phyloP scores from a whole-genome alignment of 1,284 basidiomycete genomes.

The Coniferiporia weirii region DNA sequence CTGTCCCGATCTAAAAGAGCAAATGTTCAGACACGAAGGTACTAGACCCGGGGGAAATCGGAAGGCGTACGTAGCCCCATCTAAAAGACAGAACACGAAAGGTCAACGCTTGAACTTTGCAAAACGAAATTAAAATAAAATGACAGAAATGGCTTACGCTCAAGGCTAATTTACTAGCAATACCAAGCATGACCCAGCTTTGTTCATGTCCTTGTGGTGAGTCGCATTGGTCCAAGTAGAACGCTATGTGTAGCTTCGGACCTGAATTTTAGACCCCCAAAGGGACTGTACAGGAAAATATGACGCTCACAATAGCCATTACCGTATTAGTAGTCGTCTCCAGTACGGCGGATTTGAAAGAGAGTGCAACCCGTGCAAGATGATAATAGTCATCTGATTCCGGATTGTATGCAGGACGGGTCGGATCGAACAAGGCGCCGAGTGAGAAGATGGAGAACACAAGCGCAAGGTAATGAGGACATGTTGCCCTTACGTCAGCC shows the following conservation, averaged over 20 bases:
- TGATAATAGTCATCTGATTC: constrained; percentile 57
- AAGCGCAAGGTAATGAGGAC: constrained; percentile 44
- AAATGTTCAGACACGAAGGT: constrained; percentile 3
- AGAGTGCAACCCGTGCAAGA: constrained; percentile 46
- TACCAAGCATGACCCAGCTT: constrained; percentile 52
- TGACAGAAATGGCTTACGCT: constrained; percentile 37
- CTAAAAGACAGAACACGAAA: constrained; percentile 31
- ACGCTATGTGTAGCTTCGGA: constrained; percentile 47
- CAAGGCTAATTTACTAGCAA: constrained; percentile 50
- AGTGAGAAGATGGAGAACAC: constrained; percentile 53
- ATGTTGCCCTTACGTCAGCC: constrained; percentile 11
- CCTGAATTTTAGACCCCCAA: background rate
- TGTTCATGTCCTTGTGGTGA: constrained; percentile 39
- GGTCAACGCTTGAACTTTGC: background rate
- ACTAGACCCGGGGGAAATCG: background rate
- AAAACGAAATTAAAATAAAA: background rate
- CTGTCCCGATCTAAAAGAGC: constrained; percentile 50
- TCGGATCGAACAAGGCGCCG: constrained; percentile 45
- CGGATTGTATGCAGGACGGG: constrained; percentile 36
- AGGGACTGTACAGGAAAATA: background rate
- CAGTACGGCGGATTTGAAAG: constrained; percentile 38
- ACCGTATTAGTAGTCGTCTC: constrained; percentile 49
- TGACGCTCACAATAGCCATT: constrained; percentile 42
- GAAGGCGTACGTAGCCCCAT: constrained; percentile 56
- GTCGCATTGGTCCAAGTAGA: constrained; percentile 56